Evolutionary conservation across 768 basidiomycete genomes (phyloP).

Genomic region (Rhodosporidiobolus odoratus): DNA sequence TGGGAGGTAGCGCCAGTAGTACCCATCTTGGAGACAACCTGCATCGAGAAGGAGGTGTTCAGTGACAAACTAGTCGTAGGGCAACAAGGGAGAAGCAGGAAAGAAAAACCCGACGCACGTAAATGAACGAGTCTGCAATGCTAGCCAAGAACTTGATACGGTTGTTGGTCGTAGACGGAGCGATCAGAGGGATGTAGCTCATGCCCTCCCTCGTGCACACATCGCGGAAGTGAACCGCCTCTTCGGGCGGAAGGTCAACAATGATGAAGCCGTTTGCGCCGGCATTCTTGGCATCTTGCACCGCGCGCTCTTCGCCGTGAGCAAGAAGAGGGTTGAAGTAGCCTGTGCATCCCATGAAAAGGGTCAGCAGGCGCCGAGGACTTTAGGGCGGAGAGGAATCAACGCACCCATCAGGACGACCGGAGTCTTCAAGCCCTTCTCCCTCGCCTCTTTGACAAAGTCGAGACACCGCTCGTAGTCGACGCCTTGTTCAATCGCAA

Average conservation of each 20-base stretch:
- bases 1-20: constrained; percentile 85
- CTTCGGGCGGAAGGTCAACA: constrained; percentile 96
- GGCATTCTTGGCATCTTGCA: constrained; percentile 77
- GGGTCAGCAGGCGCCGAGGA: not conserved
- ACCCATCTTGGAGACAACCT: constrained; percentile 66
- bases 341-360: constrained; percentile 53
- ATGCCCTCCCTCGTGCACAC: constrained; percentile 72
- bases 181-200: constrained; percentile 90
- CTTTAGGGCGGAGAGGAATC: not conserved
- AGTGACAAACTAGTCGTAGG: not conserved
- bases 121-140: constrained; percentile 96
- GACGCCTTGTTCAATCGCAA: constrained; percentile 74
- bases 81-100: not conserved
- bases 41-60: not conserved
- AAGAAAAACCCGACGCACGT: constrained; percentile 52
- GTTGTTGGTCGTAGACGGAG: constrained; percentile 80
- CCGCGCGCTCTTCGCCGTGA: constrained; percentile 90
- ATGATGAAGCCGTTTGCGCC: constrained; percentile 97
- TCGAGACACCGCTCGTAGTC: constrained; percentile 70
- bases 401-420: constrained; percentile 85
- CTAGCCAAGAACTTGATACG: constrained; percentile 85
- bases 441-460: constrained; percentile 69
- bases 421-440: constrained; percentile 74
- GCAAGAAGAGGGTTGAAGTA: constrained; percentile 96
- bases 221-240: constrained; percentile 80